phyloP scores from a whole-genome alignment of 805 yeast species.

The Teunomyces funiuensis region DNA sequence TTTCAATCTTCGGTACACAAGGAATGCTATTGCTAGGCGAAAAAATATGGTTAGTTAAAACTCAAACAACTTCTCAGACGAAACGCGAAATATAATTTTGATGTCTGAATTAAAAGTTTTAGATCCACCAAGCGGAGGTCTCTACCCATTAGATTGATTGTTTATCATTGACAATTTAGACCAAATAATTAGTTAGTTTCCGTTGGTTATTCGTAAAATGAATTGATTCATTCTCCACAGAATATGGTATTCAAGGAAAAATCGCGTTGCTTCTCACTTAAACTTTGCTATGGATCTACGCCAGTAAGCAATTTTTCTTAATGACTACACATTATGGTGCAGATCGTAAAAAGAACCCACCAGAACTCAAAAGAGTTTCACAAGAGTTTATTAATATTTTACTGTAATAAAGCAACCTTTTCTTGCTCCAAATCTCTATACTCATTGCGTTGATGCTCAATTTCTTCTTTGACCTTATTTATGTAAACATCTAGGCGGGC shows the following conservation, averaged over 20 bases:
- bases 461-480: conserved; percentile 38
- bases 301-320: conserved; percentile 8
- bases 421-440: conserved; percentile 43
- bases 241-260: conserved; percentile 1
- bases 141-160: conserved; percentile 32
- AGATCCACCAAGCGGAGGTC: conserved; percentile 40
- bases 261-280: conserved; percentile 4
- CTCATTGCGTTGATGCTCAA: conserved; percentile 40
- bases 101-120: conserved; percentile 23
- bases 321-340: conserved; percentile 7
- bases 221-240: conserved; percentile 1
- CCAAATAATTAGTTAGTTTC: conserved; percentile 12
- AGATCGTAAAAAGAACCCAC: neutral
- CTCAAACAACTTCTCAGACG: conserved; percentile 8
- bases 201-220: conserved; percentile 8
- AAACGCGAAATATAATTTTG: conserved; percentile 20
- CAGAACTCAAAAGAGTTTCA: neutral
- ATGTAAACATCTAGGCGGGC: conserved; percentile 41
- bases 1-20: too few relatives aligned
- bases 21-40: too few relatives aligned
- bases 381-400: neutral
- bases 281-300: conserved; percentile 9
- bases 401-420: conserved; percentile 38
- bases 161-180: conserved; percentile 18
- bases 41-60: too few relatives aligned